Percentiles rank a stretch among this genome's conserved stretches.
phyloP scores from a whole-genome alignment of 2,329 filamentous ascomycete species.

The Coniochaeta ligniaria region DNA sequence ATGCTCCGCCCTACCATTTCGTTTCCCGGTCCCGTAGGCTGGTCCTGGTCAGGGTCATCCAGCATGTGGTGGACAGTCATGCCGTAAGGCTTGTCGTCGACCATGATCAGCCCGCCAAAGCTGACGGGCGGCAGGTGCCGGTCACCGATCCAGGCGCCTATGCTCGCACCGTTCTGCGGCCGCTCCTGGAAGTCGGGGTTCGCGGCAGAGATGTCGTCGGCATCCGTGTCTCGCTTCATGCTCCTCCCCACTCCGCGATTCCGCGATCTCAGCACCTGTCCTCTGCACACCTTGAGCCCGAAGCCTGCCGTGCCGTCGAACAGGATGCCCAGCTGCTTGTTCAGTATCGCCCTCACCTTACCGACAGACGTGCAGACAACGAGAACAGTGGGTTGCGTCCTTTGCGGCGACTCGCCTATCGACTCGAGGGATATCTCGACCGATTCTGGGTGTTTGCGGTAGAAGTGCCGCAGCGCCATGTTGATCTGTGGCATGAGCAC shows the following conservation, averaged over 20 bases:
- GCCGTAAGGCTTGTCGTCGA: constrained; percentile 79
- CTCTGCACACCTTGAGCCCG: constrained; percentile 64
- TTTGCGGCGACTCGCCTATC: constrained; percentile 60
- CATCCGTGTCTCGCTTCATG: constrained; percentile 33
- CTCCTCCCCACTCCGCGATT: constrained; percentile 32
- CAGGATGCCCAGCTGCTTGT: constrained; percentile 56
- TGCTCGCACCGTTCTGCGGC: constrained; percentile 82
- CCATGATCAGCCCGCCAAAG: constrained; percentile 78
- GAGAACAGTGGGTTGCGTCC: constrained; percentile 64
- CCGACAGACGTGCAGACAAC: constrained; percentile 70
- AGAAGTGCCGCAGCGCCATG: constrained; percentile 60
- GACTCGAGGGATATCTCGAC: constrained; percentile 72
- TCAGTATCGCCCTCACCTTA: constrained; percentile 65
- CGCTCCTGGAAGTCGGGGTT: constrained; percentile 74
- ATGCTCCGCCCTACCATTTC: constrained; percentile 25
- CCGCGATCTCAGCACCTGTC: constrained; percentile 57
- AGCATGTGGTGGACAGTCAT: constrained; percentile 98
- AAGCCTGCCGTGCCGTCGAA: constrained; percentile 59
- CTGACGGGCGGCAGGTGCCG: constrained; percentile 86
- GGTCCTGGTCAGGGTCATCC: constrained; percentile 53
- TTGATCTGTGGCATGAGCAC: constrained; percentile 68
- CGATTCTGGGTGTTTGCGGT: constrained; percentile 67
- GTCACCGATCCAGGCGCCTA: constrained; percentile 81
- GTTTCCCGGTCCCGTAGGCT: constrained; percentile 3
- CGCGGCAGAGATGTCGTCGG: constrained; percentile 33